A percentile compares a stretch with the other conserved stretches of the same genome.
phyloP scores from a whole-genome alignment of 768 basidiomycete genomes.

The Vararia minispora region DNA sequence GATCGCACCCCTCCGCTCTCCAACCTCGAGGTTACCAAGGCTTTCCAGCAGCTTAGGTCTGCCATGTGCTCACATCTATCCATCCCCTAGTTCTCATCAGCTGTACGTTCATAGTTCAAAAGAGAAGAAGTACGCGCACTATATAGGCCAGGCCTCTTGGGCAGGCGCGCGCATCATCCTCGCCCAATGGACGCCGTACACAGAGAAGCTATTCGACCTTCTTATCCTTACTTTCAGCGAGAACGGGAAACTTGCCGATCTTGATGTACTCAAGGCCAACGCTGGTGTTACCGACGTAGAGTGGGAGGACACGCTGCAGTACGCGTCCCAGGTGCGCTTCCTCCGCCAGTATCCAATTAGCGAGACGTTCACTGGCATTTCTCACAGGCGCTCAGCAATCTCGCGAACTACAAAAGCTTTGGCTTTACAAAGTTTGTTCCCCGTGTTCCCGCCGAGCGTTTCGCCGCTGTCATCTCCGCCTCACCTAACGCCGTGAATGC shows the following conservation, averaged over 20 bases:
- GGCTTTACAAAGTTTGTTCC: constrained; percentile 84
- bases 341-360: not conserved
- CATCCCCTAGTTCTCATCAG: constrained; percentile 6
- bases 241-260: constrained; percentile 43
- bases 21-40: constrained; percentile 51
- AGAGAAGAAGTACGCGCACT: constrained; percentile 76
- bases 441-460: constrained; percentile 48
- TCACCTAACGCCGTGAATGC: constrained; percentile 52
- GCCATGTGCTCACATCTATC: not conserved
- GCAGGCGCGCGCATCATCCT: constrained; percentile 78
- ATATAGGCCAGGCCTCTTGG: constrained; percentile 64
- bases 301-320: constrained; percentile 64
- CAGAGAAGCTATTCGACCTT: constrained; percentile 56
- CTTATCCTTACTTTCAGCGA: constrained; percentile 59
- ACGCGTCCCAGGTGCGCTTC: constrained; percentile 50
- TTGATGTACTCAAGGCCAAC: constrained; percentile 37
- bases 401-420: constrained; percentile 71
- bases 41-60: constrained; percentile 62
- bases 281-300: constrained; percentile 47
- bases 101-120: constrained; percentile 32
- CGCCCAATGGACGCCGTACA: constrained; percentile 73
- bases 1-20: constrained; percentile 73
- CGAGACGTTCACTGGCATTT: not conserved
- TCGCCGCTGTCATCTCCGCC: constrained; percentile 47
- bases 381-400: constrained; percentile 44